Evolutionary conservation across 1,284 basidiomycete genomes (phyloP).

Genomic region (Hypsizygus ulmarius): DNA sequence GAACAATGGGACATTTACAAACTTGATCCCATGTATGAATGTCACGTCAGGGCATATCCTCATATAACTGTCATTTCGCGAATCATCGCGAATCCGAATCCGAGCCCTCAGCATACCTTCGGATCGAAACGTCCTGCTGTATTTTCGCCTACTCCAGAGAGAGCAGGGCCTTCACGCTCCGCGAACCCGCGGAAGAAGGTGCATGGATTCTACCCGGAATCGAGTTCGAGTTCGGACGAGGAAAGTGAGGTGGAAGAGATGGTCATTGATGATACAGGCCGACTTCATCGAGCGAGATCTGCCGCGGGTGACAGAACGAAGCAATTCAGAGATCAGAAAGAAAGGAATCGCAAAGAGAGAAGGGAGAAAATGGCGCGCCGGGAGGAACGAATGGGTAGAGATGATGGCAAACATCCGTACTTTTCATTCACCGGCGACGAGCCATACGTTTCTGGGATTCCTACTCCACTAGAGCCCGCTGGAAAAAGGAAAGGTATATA

Average conservation of each 20-base stretch:
- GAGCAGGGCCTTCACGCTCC: slow-evolving; percentile 6
- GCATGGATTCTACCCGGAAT: slow-evolving; percentile 14
- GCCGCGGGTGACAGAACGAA: slow-evolving; percentile 20
- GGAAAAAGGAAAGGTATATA: slow-evolving; percentile 48
- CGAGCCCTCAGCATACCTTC: slow-evolving; percentile 16
- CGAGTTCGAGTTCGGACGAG: slow-evolving; percentile 32
- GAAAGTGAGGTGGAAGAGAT: slow-evolving; percentile 54
- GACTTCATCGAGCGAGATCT: slow-evolving; percentile 4
- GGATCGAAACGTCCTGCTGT: slow-evolving; percentile 20
- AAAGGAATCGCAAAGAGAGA: slow-evolving; percentile 33
- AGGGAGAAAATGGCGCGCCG: slow-evolving; percentile 33
- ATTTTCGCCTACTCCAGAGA: slow-evolving; percentile 18
- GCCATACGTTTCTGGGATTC: slow-evolving; percentile 18
- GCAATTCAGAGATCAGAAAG: slow-evolving; percentile 27
- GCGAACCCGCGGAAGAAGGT: slow-evolving; percentile 30
- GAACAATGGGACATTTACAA: slow-evolving; percentile 85
- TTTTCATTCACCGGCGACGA: slow-evolving; percentile 19
- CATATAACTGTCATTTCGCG: slow-evolving; percentile 40
- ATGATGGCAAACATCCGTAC: slow-evolving; percentile 16
- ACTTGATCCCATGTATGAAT: slow-evolving; percentile 67
- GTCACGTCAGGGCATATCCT: slow-evolving; percentile 49
- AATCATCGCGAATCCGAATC: slow-evolving; percentile 18
- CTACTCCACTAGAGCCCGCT: slow-evolving; percentile 19
- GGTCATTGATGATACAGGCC: slow-evolving; percentile 44
- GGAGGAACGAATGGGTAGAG: slow-evolving; percentile 24